Evolutionary conservation across 768 basidiomycete species (phyloP), one percentile per base, ranked within the genome.

Genomic region (Mycena polygramma): DNA sequence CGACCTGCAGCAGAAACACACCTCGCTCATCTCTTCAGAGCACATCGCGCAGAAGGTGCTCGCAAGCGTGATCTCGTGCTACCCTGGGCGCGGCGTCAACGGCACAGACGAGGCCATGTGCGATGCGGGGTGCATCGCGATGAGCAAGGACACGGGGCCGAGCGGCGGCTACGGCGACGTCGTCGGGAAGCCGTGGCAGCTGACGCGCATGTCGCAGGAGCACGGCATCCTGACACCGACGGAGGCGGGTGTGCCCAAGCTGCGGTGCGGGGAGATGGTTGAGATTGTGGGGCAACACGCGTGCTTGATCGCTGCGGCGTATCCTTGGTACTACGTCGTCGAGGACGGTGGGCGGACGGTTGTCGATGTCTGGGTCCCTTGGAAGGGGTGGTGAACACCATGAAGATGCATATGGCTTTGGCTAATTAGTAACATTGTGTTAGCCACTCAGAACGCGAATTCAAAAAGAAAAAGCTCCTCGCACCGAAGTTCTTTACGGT

Each of bases 361-460:
- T 10, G 89, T 91, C 22, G 94, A 96, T 79, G 82, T 96, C 36
- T 96, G 95, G 95, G 90, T 95, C 52, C 89, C 94, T 9, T 95
- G 94, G 93, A 97, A 95, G 79, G 94, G 94, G 0, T 96, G 95
- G 95, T 97, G 59, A 57, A n/a, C n/a, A n/a, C n/a, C n/a, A n/a
- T n/a, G n/a, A n/a, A n/a, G n/a, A n/a, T n/a, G n/a, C n/a, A n/a
- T n/a, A n/a, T n/a, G n/a, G n/a, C n/a, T n/a, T n/a, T n/a, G n/a
- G n/a, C n/a, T n/a, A n/a, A n/a, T n/a, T n/a, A n/a, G n/a, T n/a
- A n/a, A n/a, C n/a, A n/a, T n/a, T n/a, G n/a, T n/a, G n/a, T n/a
- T n/a, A n/a, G n/a, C n/a, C n/a, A n/a, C n/a, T n/a, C n/a, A n/a
- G n/a, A n/a, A n/a, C n/a, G n/a, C n/a, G n/a, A n/a, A n/a, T n/a